These are phyloP conservation scores for Plasmodium relictum DNA, from an alignment of 169 alveolate species.

Conservation along the genomic window DNA sequence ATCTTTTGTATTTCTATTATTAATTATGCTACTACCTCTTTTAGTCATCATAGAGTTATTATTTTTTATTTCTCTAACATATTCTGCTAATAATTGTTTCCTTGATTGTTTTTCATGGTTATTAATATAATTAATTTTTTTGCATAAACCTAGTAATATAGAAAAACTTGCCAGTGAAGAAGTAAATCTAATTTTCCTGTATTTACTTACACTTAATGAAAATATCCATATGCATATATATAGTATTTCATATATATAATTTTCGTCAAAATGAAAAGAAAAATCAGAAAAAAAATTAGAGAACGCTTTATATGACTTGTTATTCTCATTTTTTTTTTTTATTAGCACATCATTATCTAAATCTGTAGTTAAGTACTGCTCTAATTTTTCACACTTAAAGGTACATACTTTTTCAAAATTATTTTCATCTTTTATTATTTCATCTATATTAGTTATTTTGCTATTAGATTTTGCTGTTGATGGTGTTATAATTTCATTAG, in stretches of 20 bases:
- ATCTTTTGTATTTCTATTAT: slow-evolving; percentile 1
- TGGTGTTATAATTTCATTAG: slow-evolving; percentile 49
- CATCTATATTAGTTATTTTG: slow-evolving; percentile 59
- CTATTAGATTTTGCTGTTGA: slow-evolving; percentile 54
- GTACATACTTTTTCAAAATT: slow-evolving; percentile 72
- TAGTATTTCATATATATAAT: slow-evolving; percentile 61
- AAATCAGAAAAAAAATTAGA: slow-evolving; percentile 60
- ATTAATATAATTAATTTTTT: slow-evolving; percentile 66
- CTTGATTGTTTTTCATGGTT: slow-evolving; percentile 74
- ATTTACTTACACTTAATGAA: slow-evolving; percentile 71
- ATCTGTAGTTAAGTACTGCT: slow-evolving; percentile 49
- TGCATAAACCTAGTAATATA: slow-evolving; percentile 65
- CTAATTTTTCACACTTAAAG: slow-evolving; percentile 76
- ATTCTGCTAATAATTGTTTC: slow-evolving; percentile 65
- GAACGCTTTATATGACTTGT: slow-evolving; percentile 70
- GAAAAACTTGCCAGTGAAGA: slow-evolving; percentile 73
- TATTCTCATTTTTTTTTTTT: slow-evolving; percentile 72
- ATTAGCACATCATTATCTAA: slow-evolving; percentile 62
- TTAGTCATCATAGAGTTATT: slow-evolving; percentile 7
- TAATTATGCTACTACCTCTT: not conserved
- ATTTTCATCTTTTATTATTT: slow-evolving; percentile 68
- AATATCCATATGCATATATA: slow-evolving; percentile 75
- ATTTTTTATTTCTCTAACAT: slow-evolving; percentile 50
- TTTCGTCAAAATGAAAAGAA: slow-evolving; percentile 75
- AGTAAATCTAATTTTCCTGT: slow-evolving; percentile 68